Percentiles rank a stretch among this genome's conserved stretches.
Evolutionary conservation across 805 yeast genomes (phyloP).

Genomic region (Pichia scutulata): DNA sequence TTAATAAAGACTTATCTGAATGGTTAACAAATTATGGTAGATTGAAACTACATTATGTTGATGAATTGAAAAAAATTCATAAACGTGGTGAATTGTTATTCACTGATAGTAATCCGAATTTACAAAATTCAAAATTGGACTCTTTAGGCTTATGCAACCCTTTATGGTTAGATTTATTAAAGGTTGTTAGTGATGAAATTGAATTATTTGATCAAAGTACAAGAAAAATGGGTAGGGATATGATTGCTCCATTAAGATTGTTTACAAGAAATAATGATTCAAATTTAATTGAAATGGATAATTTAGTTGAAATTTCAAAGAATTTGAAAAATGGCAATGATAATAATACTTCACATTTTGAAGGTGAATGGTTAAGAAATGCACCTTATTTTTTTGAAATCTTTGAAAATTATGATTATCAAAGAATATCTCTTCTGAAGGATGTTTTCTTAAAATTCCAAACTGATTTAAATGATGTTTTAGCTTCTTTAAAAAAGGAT

Average conservation of each 20-base stretch:
- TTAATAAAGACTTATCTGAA: slow-evolving; percentile 54
- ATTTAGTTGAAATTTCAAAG: slow-evolving; percentile 23
- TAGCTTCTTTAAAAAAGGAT: slow-evolving; percentile 35
- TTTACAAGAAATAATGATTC: slow-evolving; percentile 46
- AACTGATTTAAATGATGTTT: slow-evolving; percentile 49
- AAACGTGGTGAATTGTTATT: slow-evolving; percentile 31
- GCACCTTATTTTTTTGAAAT: slow-evolving; percentile 72
- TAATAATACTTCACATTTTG: slow-evolving; percentile 34
- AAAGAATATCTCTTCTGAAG: slow-evolving; percentile 54
- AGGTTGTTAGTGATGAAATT: slow-evolving; percentile 38
- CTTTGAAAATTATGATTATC: slow-evolving; percentile 64
- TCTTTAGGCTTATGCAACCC: slow-evolving; percentile 38
- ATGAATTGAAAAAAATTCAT: slow-evolving; percentile 36
- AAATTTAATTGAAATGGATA: slow-evolving; percentile 35
- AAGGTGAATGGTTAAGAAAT: slow-evolving; percentile 63
- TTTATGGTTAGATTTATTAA: slow-evolving; percentile 37
- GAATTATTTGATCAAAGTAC: slow-evolving; percentile 40
- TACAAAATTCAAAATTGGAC: slow-evolving; percentile 41
- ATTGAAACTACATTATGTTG: slow-evolving; percentile 39
- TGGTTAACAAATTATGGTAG: slow-evolving; percentile 51
- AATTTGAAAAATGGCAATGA: slow-evolving; percentile 14
- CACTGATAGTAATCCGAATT: slow-evolving; percentile 29
- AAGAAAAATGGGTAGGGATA: slow-evolving; percentile 45
- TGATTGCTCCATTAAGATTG: slow-evolving; percentile 45
- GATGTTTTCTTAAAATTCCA: slow-evolving; percentile 59